Conservation (phyloP, 139 green algal species). For the Chlorella sp. region DNA sequence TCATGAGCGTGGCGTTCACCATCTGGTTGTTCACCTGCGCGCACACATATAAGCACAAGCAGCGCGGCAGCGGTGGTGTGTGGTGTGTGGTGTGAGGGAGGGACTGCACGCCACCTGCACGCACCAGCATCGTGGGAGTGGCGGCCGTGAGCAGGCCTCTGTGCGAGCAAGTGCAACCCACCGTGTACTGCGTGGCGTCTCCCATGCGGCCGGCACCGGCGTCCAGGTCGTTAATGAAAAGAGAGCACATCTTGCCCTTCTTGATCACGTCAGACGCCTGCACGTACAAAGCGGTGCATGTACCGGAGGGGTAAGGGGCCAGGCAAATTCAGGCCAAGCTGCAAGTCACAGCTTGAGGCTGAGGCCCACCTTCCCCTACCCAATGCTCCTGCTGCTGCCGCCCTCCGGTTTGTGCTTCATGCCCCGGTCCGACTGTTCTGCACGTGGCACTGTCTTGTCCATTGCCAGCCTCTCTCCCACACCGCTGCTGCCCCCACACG, state of each 20-base stretch:
- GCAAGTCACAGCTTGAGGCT: not conserved
- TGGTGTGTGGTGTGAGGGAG: not conserved
- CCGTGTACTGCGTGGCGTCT: not conserved
- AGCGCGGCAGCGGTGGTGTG: not conserved
- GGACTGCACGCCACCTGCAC: too few relatives aligned
- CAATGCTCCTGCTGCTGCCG: not conserved
- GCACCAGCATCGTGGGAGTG: too few relatives aligned
- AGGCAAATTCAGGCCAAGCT: not conserved
- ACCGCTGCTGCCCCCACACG: not conserved
- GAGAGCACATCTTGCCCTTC: too few relatives aligned
- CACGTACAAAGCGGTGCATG: too few relatives aligned
- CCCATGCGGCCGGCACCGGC: not conserved
- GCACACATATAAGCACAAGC: not conserved
- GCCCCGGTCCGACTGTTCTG: not conserved
- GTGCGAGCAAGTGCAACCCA: not conserved
- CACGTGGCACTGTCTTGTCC: not conserved
- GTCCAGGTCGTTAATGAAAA: not conserved
- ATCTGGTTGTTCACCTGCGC: slow-evolving; percentile 98
- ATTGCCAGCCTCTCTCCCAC: too few relatives aligned
- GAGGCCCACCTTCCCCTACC: too few relatives aligned
- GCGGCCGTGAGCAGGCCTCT: too few relatives aligned
- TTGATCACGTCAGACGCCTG: too few relatives aligned
- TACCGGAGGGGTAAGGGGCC: too few relatives aligned
- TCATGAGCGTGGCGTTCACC: slow-evolving; percentile 99
- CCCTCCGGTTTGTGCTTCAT: not conserved